These are phyloP conservation scores for Vaccinium corymbosum DNA, from an alignment of 148 eudicot genomes.

Conservation along the genomic window DNA sequence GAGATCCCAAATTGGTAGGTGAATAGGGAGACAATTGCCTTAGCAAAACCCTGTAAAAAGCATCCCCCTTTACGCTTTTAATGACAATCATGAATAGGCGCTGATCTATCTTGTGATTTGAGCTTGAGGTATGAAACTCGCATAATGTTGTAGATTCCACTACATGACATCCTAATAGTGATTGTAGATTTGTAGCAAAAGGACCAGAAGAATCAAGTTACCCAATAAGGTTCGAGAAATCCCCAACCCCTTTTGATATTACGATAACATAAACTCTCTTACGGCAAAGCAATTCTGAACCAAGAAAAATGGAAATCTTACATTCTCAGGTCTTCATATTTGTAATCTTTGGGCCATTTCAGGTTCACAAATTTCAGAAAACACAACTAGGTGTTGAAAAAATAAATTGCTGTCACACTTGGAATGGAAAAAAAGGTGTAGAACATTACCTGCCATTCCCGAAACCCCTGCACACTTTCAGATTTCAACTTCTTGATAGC, in stretches of 20 bases:
- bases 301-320: background rate
- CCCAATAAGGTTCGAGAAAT: background rate
- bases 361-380: background rate
- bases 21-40: background rate
- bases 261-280: background rate
- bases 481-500: slow-evolving; percentile 62
- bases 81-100: background rate
- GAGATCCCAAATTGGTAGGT: background rate
- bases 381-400: background rate
- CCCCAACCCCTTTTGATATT: background rate
- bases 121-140: background rate
- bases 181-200: background rate
- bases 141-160: background rate
- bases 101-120: background rate
- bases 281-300: background rate
- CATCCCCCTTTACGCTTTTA: background rate
- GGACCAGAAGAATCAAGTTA: background rate
- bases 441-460: slow-evolving; percentile 52
- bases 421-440: background rate
- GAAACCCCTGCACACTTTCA: slow-evolving; percentile 52
- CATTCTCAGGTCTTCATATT: too few relatives aligned
- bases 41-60: background rate
- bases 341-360: background rate
- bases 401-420: background rate
- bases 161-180: background rate